Evolutionary conservation across 2,329 filamentous ascomycete species (phyloP).

Genomic region (Volutella citrinella): DNA sequence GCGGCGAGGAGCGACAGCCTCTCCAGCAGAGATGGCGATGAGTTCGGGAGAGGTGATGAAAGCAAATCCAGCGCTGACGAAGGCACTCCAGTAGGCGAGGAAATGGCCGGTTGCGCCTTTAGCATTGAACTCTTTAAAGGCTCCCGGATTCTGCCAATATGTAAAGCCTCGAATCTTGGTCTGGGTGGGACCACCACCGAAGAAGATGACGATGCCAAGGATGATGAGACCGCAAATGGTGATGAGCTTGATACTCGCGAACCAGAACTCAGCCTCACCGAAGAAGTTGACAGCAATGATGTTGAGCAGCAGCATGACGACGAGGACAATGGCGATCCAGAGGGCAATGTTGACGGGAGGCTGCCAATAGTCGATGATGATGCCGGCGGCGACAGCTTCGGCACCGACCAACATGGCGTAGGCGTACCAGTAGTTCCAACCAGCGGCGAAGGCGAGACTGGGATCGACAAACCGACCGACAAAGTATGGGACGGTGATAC

Average conservation of each 20-base stretch:
- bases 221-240: slow-evolving; percentile 57
- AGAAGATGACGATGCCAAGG: slow-evolving; percentile 42
- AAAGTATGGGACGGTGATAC: slow-evolving; percentile 56
- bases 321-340: slow-evolving; percentile 57
- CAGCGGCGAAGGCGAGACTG: slow-evolving; percentile 53
- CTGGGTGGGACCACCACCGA: slow-evolving; percentile 52
- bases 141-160: slow-evolving; percentile 39
- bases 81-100: slow-evolving; percentile 56
- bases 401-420: slow-evolving; percentile 57
- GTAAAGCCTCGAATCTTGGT: slow-evolving; percentile 39
- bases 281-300: slow-evolving; percentile 56
- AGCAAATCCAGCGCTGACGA: slow-evolving; percentile 57
- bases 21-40: slow-evolving; percentile 60
- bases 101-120: slow-evolving; percentile 51
- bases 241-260: slow-evolving; percentile 57
- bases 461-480: slow-evolving; percentile 54
- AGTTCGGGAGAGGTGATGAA: slow-evolving; percentile 64
- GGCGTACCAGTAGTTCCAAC: slow-evolving; percentile 63
- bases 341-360: slow-evolving; percentile 49
- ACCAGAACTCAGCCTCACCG: slow-evolving; percentile 61
- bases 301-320: slow-evolving; percentile 54
- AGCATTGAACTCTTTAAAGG: slow-evolving; percentile 47
- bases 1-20: slow-evolving; percentile 60
- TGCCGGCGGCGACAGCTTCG: slow-evolving; percentile 55
- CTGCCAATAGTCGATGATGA: slow-evolving; percentile 61